A percentile compares a stretch with the other conserved stretches of the same genome.
Evolutionary conservation across 331 rosid genomes (phyloP).

Genomic region (Quercus tomentella): DNA sequence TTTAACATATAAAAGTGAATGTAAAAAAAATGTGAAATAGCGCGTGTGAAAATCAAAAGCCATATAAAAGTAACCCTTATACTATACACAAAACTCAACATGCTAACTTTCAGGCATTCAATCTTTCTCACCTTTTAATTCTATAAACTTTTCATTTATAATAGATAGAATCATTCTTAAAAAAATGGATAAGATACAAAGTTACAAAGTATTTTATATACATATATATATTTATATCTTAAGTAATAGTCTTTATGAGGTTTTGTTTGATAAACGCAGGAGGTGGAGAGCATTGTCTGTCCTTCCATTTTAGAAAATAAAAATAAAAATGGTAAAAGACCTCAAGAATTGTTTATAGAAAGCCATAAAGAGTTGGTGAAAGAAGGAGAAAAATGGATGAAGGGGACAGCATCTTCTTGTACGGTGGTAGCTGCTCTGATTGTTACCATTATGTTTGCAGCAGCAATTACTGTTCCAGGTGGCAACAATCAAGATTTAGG

Average conservation of each 20-base stretch:
- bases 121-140: too few relatives aligned
- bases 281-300: background rate
- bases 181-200: too few relatives aligned
- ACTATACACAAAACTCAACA: too few relatives aligned
- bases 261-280: background rate
- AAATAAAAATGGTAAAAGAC: accelerated
- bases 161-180: too few relatives aligned
- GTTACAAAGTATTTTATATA: too few relatives aligned
- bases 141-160: too few relatives aligned
- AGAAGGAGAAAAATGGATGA: background rate
- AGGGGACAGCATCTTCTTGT: background rate
- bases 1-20: too few relatives aligned
- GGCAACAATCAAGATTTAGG: background rate
- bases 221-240: too few relatives aligned
- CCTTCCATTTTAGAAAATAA: accelerated
- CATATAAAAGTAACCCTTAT: too few relatives aligned
- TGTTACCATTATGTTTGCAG: background rate
- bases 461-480: background rate
- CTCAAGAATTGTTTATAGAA: accelerated
- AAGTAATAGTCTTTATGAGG: background rate
- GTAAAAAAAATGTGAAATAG: too few relatives aligned
- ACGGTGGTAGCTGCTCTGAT: background rate
- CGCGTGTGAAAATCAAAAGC: too few relatives aligned
- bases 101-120: too few relatives aligned
- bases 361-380: background rate